Evolutionary conservation across 768 basidiomycete genomes (phyloP), one percentile per base, ranked within the genome.

Genomic region (Austroboletus eburneus): DNA sequence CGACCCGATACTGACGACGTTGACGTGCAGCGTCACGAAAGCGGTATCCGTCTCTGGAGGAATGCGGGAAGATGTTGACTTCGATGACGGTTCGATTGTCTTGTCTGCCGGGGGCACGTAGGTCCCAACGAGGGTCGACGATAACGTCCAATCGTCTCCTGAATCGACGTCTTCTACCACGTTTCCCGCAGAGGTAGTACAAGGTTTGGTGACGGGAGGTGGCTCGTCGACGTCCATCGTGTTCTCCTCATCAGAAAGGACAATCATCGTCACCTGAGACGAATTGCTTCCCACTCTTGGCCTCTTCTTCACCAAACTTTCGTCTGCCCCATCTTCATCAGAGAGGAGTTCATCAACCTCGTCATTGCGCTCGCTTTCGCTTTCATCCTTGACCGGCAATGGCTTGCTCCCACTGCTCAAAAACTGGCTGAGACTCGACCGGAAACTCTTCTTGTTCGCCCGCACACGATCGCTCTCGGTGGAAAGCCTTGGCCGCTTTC

Each of bases 351-450:
- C 48, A 37, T 57, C 57, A 14, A 62, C 56, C 24, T 59, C 50
- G 20, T 46, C 52, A 22, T 42, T 27, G 9, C 32, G 30, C 13
- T 42, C 51, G 24, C 37, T 58, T 17, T 42, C 53, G 13, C 56
- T 46, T 9, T 51, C 56, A 9, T 55, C 58, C 10, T 51, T 57
- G 16, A 27, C 47, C n/a, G 38, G 33, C 13, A 55, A 16, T 48
- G 57, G 22, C 51, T 56, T 49, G 16, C 71, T 74, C 32, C 79
- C 80, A 29, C 59, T 60, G 52, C 79, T 70, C 10, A 81, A 74
- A 66, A 82, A 87, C 10, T 65, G 73, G 36, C 66, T 72, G 46
- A 89, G 57, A 42, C 63, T 73, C 42, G 65, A 70, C 45, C 76
- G 70, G 42, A 87, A 63, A 25, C 59, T 69, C 48, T 66, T 59